These are phyloP conservation scores for Erigeron philadelphicus DNA, from an alignment of 140 eudicot species.

Conservation along the genomic window DNA sequence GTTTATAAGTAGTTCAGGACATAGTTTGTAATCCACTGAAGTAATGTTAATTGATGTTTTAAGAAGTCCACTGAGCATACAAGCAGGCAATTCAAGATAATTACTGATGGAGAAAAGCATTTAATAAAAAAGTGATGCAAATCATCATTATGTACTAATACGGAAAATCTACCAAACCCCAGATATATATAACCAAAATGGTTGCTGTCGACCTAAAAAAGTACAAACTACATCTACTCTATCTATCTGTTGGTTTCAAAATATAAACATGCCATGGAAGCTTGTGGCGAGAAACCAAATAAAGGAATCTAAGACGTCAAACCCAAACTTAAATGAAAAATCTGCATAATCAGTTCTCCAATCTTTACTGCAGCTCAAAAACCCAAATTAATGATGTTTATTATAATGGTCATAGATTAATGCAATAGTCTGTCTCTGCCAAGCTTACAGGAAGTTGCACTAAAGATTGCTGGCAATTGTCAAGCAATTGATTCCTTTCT, in stretches of 20 bases:
- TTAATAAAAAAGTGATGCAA: neutral
- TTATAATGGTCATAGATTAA: slow-evolving; percentile 23
- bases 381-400: neutral
- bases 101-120: neutral
- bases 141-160: slow-evolving; percentile 1
- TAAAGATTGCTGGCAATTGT: slow-evolving; percentile 38
- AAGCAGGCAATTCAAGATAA: neutral
- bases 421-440: slow-evolving; percentile 34
- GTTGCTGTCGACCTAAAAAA: slow-evolving; percentile 18
- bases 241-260: slow-evolving; percentile 17
- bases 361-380: neutral
- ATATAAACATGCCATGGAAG: slow-evolving; percentile 23
- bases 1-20: too few species aligned
- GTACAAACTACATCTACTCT: slow-evolving; percentile 14
- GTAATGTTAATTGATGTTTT: neutral
- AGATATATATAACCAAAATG: slow-evolving; percentile 9
- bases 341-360: neutral
- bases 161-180: slow-evolving; percentile 17
- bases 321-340: neutral
- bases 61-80: neutral
- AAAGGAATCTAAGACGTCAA: slow-evolving; percentile 2
- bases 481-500: slow-evolving; percentile 30
- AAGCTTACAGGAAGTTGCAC: slow-evolving; percentile 34
- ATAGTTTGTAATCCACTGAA: neutral
- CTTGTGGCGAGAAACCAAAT: slow-evolving; percentile 12